phyloP scores from a whole-genome alignment of 345 rosid genomes.

The Populus nigra region DNA sequence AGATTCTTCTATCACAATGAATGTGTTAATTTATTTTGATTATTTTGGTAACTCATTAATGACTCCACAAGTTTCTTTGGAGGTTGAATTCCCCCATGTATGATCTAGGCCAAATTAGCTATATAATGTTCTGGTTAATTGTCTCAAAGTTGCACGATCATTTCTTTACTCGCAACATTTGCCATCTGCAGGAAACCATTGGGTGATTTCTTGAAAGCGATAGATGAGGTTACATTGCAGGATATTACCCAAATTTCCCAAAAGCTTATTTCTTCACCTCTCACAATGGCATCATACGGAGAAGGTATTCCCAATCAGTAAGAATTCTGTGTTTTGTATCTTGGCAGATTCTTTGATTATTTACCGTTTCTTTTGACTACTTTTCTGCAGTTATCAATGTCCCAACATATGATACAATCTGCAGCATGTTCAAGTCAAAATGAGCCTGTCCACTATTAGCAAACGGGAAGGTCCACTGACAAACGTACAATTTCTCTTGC shows the following conservation, averaged over 20 bases:
- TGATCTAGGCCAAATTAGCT: neutral
- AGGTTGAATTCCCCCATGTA: neutral
- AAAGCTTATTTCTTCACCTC: conserved; percentile 66
- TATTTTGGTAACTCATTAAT: neutral
- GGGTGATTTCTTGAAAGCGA: conserved; percentile 56
- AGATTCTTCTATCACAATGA: neutral
- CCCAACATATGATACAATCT: conserved; percentile 66
- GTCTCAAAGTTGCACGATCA: neutral
- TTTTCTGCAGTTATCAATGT: conserved; percentile 45
- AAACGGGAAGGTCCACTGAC: conserved; percentile 9
- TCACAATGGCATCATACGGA: conserved; percentile 80
- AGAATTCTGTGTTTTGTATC: neutral
- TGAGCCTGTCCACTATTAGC: conserved; percentile 1
- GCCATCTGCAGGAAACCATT: conserved; percentile 56
- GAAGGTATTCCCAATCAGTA: conserved; percentile 49
- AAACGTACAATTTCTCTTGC: conserved; percentile 6
- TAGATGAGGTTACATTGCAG: conserved; percentile 53
- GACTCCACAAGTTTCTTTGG: neutral
- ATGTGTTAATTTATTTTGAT: neutral
- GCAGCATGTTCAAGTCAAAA: conserved; percentile 53
- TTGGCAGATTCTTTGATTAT: neutral
- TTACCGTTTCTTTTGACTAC: neutral
- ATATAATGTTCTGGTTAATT: neutral
- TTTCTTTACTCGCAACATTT: neutral
- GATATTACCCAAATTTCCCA: conserved; percentile 50